Base-by-base conservation (phyloP, 108 stramenopile species). In the Seminavis robusta region DNA sequence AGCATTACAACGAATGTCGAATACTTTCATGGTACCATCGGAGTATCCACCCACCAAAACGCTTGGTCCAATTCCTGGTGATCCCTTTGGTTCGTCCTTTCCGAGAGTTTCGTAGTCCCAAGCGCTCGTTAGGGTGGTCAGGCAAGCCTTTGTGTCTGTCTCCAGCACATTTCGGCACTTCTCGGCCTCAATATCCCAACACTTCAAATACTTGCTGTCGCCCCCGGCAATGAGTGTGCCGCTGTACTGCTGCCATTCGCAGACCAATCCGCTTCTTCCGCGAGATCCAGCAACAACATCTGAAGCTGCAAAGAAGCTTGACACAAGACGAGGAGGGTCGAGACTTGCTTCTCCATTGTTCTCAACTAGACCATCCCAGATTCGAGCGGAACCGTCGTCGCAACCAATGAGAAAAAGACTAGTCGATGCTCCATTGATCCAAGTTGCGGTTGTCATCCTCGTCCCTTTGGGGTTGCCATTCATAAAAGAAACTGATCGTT, bases 111-210 rank as follows among this genome's bases (percentile, higher is more conserved):
- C 77, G 27, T 55, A 59, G 32, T 84, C 83, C 84, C 78, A 89
- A 16, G 92, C 80, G 3, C 88, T 78, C 19, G 83, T 71, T 27
- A 99, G 52, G n/a, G 88, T 65, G 19, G 98, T 99, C 1, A 93
- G 60, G 40, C 80, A 79, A 1, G 83, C 72, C n/a, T 85, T 79
- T 36, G 63, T 73, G 13, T 62, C 67, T 0, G 72, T 77, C 15
- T 78, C 74, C 26, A 95, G 65, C 17, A 61, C 56, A 39, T 58
- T 58, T 3, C 42, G 40, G 21, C 74, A 69, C 29, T 85, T 80
- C 69, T 98, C 96, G 29, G 80, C 44, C 16, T 47, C 79, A 17
- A 99, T 26, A 67, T 99, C 98, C 98, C 98, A 99, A 34, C 86
- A 77, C 3, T 78, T 59, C 13, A 99, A 64, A n/a, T 44, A 33